Evolutionary conservation across 441 rosid genomes (phyloP).

Genomic region (Mallotus japonicus): DNA sequence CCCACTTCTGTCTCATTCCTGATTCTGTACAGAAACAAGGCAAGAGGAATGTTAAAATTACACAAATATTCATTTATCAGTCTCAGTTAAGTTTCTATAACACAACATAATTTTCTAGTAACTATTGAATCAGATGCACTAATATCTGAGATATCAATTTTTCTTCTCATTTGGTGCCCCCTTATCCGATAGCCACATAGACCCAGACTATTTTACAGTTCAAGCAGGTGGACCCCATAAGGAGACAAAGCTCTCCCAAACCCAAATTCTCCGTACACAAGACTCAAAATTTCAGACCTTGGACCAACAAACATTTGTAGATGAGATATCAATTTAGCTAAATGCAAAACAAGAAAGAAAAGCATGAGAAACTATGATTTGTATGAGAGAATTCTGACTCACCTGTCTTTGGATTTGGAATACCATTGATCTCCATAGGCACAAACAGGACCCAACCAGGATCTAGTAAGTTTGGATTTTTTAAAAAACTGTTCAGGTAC

Average conservation of each 20-base stretch:
- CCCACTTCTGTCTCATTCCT: constrained; percentile 36
- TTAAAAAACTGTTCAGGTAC: constrained; percentile 35
- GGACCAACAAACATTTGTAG: too few relatives aligned
- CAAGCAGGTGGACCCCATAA: too few relatives aligned
- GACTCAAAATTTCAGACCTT: too few relatives aligned
- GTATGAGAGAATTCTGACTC: constrained; percentile 2
- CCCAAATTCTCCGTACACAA: too few relatives aligned
- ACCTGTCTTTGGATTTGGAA: constrained; percentile 34
- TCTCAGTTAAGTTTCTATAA: background rate
- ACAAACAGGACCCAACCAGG: constrained; percentile 48
- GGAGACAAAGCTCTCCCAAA: too few relatives aligned
- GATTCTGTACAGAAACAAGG: constrained; percentile 16
- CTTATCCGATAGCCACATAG: too few relatives aligned
- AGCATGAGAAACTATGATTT: background rate
- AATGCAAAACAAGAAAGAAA: background rate
- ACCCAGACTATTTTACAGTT: too few relatives aligned
- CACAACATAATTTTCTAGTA: too few relatives aligned
- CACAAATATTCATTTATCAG: background rate
- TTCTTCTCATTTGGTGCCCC: too few relatives aligned
- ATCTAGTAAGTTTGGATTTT: constrained; percentile 23
- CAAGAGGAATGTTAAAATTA: constrained; percentile 6
- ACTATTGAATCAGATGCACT: too few relatives aligned
- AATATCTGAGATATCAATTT: too few relatives aligned
- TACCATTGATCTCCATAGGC: constrained; percentile 35
- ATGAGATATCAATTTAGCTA: background rate